Percentiles rank a stretch among this genome's conserved stretches.
phyloP scores from a whole-genome alignment of 1,139 yeast genomes.

The Lodderomyces oxycetoniae region DNA sequence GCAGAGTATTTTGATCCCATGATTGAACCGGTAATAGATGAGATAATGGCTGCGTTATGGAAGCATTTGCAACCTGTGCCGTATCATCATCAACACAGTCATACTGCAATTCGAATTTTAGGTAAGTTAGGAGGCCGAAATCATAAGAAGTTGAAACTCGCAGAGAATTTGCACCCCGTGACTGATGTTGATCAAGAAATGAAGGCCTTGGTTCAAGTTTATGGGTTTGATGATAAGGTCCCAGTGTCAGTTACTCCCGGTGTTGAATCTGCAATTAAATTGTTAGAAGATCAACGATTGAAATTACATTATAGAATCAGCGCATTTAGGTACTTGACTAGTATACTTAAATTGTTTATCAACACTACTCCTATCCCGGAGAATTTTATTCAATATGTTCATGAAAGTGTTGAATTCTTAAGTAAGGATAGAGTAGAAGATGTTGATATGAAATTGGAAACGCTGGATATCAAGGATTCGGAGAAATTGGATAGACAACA shows the following conservation, averaged over 20 bases:
- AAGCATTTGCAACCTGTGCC: slow-evolving; percentile 88
- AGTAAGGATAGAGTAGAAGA: slow-evolving; percentile 40
- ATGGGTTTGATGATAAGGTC: slow-evolving; percentile 58
- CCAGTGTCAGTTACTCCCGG: slow-evolving; percentile 83
- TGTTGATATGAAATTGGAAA: slow-evolving; percentile 29
- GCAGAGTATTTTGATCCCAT: slow-evolving; percentile 97
- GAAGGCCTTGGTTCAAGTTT: slow-evolving; percentile 61
- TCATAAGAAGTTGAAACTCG: slow-evolving; percentile 75
- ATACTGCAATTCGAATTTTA: slow-evolving; percentile 84
- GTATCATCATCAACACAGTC: slow-evolving; percentile 88
- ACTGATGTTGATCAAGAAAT: slow-evolving; percentile 64
- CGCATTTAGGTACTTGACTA: slow-evolving; percentile 69
- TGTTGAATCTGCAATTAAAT: slow-evolving; percentile 63
- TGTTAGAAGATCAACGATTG: slow-evolving; percentile 62
- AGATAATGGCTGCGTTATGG: slow-evolving; percentile 91
- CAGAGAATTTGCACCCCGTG: slow-evolving; percentile 55
- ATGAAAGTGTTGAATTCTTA: slow-evolving; percentile 43
- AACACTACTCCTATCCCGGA: slow-evolving; percentile 63
- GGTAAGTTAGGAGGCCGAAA: slow-evolving; percentile 97
- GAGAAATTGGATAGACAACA: slow-evolving; percentile 56
- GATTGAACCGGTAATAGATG: slow-evolving; percentile 91
- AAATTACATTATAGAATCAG: slow-evolving; percentile 66
- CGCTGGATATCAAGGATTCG: slow-evolving; percentile 44
- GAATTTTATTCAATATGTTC: slow-evolving; percentile 44
- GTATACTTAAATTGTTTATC: slow-evolving; percentile 64